A percentile compares a stretch with the other conserved stretches of the same genome.
Evolutionary conservation across 2,329 filamentous ascomycete genomes (phyloP).

Genomic region (Penicillium psychrosexuale): DNA sequence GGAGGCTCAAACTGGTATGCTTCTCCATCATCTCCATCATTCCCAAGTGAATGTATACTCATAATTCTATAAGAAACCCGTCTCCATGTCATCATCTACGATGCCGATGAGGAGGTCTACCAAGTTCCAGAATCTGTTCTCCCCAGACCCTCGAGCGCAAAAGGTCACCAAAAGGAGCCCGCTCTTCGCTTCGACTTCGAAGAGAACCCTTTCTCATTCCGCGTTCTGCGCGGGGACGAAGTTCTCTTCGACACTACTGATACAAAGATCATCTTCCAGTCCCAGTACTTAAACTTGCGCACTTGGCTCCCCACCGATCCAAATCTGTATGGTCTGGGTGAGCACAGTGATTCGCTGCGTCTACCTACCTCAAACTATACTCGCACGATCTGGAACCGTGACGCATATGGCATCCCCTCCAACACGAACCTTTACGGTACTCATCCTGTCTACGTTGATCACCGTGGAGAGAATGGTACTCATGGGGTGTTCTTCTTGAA

Average conservation of each 20-base stretch:
- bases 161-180: conserved; percentile 46
- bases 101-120: conserved; percentile 66
- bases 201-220: conserved; percentile 65
- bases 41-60: not conserved
- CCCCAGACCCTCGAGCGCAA: conserved; percentile 52
- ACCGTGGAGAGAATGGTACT: conserved; percentile 55
- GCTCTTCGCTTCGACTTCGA: conserved; percentile 50
- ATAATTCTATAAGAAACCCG: conserved; percentile 52
- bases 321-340: conserved; percentile 74
- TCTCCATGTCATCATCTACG: conserved; percentile 72
- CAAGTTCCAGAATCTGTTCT: conserved; percentile 70
- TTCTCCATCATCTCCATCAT: not conserved
- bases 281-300: conserved; percentile 70
- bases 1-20: conserved; percentile 58
- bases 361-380: conserved; percentile 67
- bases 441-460: conserved; percentile 74
- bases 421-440: conserved; percentile 68
- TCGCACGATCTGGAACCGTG: conserved; percentile 67
- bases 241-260: conserved; percentile 67
- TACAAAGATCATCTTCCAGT: conserved; percentile 68
- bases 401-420: conserved; percentile 60
- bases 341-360: conserved; percentile 69
- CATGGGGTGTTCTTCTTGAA: conserved; percentile 69
- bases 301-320: conserved; percentile 67
- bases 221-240: conserved; percentile 45